Evolutionary conservation across 495 filamentous ascomycete genomes (phyloP).

Genomic region (Symbiotaphrina buchneri): DNA sequence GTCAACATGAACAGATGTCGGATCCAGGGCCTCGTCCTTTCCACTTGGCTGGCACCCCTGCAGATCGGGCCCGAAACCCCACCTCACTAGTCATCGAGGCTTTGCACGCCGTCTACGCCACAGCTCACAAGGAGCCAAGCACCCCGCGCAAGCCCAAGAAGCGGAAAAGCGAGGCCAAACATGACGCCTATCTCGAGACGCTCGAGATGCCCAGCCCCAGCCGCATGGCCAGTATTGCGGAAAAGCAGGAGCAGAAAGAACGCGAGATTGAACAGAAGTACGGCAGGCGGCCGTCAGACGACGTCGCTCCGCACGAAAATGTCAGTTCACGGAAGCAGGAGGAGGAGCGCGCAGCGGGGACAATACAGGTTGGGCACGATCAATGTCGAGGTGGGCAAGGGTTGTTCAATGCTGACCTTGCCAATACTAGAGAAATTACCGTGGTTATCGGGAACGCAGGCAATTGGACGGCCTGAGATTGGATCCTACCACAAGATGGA

Average conservation of each 20-base stretch:
- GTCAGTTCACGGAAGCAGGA: too few species aligned
- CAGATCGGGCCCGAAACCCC: too few species aligned
- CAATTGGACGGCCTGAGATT: conserved; percentile 39
- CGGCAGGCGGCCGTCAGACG: conserved; percentile 1
- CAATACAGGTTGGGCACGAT: conserved; percentile 20
- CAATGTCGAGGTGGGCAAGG: neutral
- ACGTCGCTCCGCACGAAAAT: conserved; percentile 6
- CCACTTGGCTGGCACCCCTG: too few species aligned
- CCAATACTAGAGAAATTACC: conserved; percentile 32
- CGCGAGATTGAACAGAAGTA: conserved; percentile 14
- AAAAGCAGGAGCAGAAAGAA: conserved; percentile 22
- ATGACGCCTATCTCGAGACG: conserved; percentile 19
- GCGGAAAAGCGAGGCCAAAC: conserved; percentile 6
- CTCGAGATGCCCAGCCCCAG: conserved; percentile 19
- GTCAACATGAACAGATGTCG: too few species aligned
- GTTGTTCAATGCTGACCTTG: neutral
- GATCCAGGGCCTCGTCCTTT: too few species aligned
- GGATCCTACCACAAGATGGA: conserved; percentile 45
- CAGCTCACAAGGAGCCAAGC: too few species aligned
- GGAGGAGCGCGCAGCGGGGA: conserved; percentile 20
- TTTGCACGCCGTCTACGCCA: too few species aligned
- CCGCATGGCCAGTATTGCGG: conserved; percentile 18
- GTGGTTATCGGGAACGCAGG: conserved; percentile 45
- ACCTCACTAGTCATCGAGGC: too few species aligned
- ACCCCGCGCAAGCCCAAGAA: too few species aligned